phyloP scores from a whole-genome alignment of 495 filamentous ascomycete genomes.

The Xylaria longipes region DNA sequence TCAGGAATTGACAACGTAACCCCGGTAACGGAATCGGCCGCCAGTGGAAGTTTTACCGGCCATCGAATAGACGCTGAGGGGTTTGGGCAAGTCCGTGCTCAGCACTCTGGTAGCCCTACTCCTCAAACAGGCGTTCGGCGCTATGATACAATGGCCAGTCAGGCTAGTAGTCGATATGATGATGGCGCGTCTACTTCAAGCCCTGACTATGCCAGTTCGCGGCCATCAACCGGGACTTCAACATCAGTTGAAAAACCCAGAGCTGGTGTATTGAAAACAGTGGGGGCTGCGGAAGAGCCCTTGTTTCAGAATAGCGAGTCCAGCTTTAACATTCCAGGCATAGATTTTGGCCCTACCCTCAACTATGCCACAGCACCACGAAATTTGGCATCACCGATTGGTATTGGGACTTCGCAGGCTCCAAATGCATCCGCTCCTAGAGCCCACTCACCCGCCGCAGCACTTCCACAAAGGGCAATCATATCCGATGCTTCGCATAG shows the following conservation, averaged over 20 bases:
- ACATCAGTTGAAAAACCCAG: conserved; percentile 72
- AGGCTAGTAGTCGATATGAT: conserved; percentile 52
- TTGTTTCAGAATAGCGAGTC: conserved; percentile 14
- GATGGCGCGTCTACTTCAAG: conserved; percentile 56
- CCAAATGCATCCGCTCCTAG: conserved; percentile 31
- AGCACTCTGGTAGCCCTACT: conserved; percentile 27
- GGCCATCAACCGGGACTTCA: conserved; percentile 66
- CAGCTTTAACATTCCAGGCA: conserved; percentile 66
- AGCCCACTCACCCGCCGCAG: conserved; percentile 48
- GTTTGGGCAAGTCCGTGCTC: conserved; percentile 56
- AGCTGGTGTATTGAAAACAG: conserved; percentile 81
- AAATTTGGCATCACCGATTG: conserved; percentile 31
- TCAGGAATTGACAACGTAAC: conserved; percentile 36
- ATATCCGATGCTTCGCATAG: conserved; percentile 45
- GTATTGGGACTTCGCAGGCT: not conserved
- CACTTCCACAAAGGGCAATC: conserved; percentile 48
- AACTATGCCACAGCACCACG: conserved; percentile 59
- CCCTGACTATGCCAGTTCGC: conserved; percentile 73
- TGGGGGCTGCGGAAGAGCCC: conserved; percentile 63
- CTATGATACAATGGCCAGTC: conserved; percentile 46
- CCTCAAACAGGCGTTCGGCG: conserved; percentile 33
- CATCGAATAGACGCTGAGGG: conserved; percentile 70
- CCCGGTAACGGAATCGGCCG: conserved; percentile 46
- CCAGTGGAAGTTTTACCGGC: conserved; percentile 68
- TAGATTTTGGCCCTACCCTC: conserved; percentile 89